Conservation (phyloP, 73 alveolate species). For the Tetrahymena elliotti region DNA sequence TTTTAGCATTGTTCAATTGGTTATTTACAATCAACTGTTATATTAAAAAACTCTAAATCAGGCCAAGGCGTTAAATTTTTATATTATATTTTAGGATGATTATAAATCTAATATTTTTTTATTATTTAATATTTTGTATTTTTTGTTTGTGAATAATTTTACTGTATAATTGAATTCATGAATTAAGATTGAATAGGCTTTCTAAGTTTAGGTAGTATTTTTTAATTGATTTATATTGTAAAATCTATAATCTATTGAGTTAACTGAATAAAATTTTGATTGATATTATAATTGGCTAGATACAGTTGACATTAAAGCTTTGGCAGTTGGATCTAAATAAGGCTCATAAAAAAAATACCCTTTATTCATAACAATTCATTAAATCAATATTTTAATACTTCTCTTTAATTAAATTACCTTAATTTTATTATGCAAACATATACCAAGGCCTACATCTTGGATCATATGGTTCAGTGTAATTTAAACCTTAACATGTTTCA, state of each 20-base stretch:
- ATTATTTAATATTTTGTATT: too few species aligned
- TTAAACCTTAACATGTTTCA: not conserved
- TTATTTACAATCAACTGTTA: not conserved
- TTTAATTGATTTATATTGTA: too few species aligned
- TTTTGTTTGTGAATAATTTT: too few species aligned
- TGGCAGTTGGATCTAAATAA: not conserved
- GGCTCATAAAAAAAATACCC: not conserved
- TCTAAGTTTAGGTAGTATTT: not conserved
- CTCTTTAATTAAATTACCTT: not conserved
- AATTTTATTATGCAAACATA: not conserved
- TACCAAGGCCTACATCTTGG: not conserved
- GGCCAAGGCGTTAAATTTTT: not conserved
- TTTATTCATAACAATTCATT: not conserved
- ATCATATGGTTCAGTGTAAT: not conserved
- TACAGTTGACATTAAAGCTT: not conserved
- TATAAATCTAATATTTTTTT: not conserved
- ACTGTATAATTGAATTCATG: not conserved
- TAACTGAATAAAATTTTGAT: not conserved
- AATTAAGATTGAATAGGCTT: not conserved
- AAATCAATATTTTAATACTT: too few species aligned
- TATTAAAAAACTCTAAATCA: not conserved
- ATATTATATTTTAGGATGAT: not conserved
- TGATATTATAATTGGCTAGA: not conserved
- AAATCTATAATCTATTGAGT: not conserved
- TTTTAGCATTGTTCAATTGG: not conserved